Percentiles rank a stretch among this genome's conserved stretches.
These are phyloP conservation scores for Anacardium occidentale DNA, from an alignment of 345 rosid species.

Conservation along the genomic window DNA sequence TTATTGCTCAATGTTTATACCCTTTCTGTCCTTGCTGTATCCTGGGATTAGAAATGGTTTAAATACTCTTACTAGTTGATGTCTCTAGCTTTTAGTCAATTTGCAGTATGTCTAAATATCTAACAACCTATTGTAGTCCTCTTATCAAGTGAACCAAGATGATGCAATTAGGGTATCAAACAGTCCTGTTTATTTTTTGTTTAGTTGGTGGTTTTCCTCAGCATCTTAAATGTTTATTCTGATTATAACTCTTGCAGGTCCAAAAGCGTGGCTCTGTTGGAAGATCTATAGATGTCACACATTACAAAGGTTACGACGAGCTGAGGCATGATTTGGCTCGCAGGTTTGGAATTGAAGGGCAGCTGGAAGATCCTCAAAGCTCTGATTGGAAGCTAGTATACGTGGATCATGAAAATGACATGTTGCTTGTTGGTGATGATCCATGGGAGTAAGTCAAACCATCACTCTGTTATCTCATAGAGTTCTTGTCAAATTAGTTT, in stretches of 20 bases:
- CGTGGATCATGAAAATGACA: conserved; percentile 72
- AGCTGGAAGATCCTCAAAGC: conserved; percentile 62
- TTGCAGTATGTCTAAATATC: neutral
- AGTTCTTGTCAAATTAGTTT: too few relatives aligned
- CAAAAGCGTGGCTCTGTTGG: conserved; percentile 83
- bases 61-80: neutral
- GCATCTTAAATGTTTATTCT: neutral
- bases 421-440: conserved; percentile 74
- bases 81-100: neutral
- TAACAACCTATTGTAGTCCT: neutral
- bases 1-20: neutral
- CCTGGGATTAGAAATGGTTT: neutral
- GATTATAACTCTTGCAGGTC: conserved; percentile 42
- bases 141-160: neutral
- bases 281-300: conserved; percentile 63
- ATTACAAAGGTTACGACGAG: conserved; percentile 65
- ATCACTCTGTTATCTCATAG: too few relatives aligned
- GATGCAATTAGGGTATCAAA: neutral
- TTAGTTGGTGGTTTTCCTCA: neutral
- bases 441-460: conserved; percentile 70
- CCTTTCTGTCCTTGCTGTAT: neutral
- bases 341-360: conserved; percentile 79
- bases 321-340: conserved; percentile 73
- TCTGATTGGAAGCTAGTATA: conserved; percentile 79
- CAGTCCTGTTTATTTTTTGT: neutral